Base-by-base conservation (phyloP, 495 filamentous ascomycete genomes). In the Tuber microsphaerosporum region DNA sequence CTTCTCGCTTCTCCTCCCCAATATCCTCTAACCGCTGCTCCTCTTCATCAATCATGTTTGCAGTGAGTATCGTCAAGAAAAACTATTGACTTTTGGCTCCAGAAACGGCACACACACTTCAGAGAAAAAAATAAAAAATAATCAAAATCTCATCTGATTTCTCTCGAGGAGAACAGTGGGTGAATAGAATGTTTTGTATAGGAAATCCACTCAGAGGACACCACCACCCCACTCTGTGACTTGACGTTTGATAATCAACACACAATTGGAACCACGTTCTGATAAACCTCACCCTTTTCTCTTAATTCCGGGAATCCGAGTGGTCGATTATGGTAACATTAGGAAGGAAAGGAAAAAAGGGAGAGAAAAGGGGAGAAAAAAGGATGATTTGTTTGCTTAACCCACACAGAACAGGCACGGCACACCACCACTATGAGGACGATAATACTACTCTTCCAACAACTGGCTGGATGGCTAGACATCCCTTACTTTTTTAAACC, bases 191-290 rank as follows among this genome's bases (percentile, higher is more conserved):
- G 46, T 48, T 65, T 74, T 65, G 72, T 34, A 31, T 31, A 65
- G 56, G 39, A 74, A 42, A 70, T 42, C 45, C 68, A 74, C 6
- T 72, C 42, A 72, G 71, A 43, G 71, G 17, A 22, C 26, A 72
- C 26, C 42, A 72, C 17, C 46, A 44, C 65, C 61, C 76, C 70
- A 73, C 77, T 69, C 76, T 9, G 46, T 71, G 26, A 79, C 69
- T 48, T 69, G 77, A 42, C 45, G 39, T 75, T 45, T 26, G 71
- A 46, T 31, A 72, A 46, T 44, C 71, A 72, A 37, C 42, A 26
- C 43, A 39, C 77, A 79, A 79, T 79, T 79, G 77, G 77, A 79
- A 76, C 77, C 77, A 79, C 77, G 77, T 79, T 43, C 77, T 41
- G 26, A 17, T 16, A 31, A 34, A 65, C 56, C 56, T 65, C 56